Base-by-base conservation (phyloP, 2,329 filamentous ascomycete species). In the Biscogniauxia marginata region DNA sequence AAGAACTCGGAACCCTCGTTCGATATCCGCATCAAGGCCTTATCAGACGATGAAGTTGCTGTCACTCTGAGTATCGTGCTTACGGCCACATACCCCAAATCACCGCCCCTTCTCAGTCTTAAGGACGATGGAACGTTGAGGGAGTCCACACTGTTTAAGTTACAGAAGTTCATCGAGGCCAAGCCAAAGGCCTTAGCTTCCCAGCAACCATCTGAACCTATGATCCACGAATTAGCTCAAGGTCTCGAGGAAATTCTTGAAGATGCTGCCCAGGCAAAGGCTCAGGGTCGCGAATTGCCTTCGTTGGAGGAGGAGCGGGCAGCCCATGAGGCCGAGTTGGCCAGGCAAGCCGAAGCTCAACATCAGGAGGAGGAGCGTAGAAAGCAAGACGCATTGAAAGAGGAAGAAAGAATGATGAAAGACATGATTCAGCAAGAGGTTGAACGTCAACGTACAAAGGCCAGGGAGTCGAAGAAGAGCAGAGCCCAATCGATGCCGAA, bases 61-160 rank as follows among this genome's bases (percentile, higher is more conserved):
- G 79, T 92, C 43, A 85, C 84, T 1, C 75, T 98, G n/a, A 81
- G 84, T 49, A 91, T 96, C 52, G 87, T 90, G 54, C 78, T 98
- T 63, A 95, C 91, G 7, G 89, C 92, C 6, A 96, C 93, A 0
- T 98, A 98, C 71, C 95, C 93, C 3, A 96, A 91, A 69, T 89
- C 91, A 1, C 77, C 86, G 1, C 93, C 93, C 1, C 76, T 91
- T 9, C 75, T 96, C 13, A 85, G 82, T 4, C 70, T 96, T 46
- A 87, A 89, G 61, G 79, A 86, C 53, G 76, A 85, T 45, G 78
- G 80, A 22, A 79, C 83, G 46, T 77, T 96, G 54, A 85, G 86
- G 46, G 87, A 89, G 64, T 86, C 84, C 52, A 90, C 89, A 1
- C 80, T 84, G 56, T 88, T 85, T 69, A 89, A 88, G 66, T 81